Conservation (phyloP, 2,329 filamentous ascomycete genomes). For the Epichloe elymi region DNA sequence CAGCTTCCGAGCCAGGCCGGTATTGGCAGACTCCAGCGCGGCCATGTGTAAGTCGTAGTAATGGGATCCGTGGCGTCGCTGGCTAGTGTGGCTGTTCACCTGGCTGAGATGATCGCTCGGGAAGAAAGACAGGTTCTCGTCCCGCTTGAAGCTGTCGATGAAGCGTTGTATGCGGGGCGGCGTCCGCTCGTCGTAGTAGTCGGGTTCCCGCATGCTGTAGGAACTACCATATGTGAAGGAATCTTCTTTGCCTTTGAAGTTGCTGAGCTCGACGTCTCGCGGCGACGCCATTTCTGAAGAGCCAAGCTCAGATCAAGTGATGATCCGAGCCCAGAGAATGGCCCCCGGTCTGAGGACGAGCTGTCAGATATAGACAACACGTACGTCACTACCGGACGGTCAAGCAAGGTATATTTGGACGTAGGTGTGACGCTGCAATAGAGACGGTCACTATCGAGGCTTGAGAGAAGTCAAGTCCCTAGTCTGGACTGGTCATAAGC, state of each 20-base stretch:
- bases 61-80: slow-evolving; percentile 22
- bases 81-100: slow-evolving; percentile 14
- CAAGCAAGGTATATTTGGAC: too few species aligned
- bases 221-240: slow-evolving; percentile 35
- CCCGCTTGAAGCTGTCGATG: slow-evolving; percentile 50
- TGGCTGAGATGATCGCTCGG: slow-evolving; percentile 28
- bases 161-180: slow-evolving; percentile 28
- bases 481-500: too few species aligned
- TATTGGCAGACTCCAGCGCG: slow-evolving; percentile 61
- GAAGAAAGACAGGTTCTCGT: slow-evolving; percentile 37
- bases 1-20: slow-evolving; percentile 61
- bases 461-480: too few species aligned
- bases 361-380: too few species aligned
- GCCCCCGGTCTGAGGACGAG: too few species aligned
- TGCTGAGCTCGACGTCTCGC: slow-evolving; percentile 41
- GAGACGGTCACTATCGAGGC: too few species aligned
- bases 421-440: too few species aligned
- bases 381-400: too few species aligned
- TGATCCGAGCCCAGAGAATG: background rate
- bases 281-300: slow-evolving; percentile 19
- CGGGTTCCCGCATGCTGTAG: slow-evolving; percentile 37
- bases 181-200: slow-evolving; percentile 30
- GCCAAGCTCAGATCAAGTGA: background rate
- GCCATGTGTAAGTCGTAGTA: slow-evolving; percentile 44
- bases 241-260: slow-evolving; percentile 46